phyloP scores from a whole-genome alignment of 2,329 filamentous ascomycete genomes.

The Aspergillus pseudotamarii region DNA sequence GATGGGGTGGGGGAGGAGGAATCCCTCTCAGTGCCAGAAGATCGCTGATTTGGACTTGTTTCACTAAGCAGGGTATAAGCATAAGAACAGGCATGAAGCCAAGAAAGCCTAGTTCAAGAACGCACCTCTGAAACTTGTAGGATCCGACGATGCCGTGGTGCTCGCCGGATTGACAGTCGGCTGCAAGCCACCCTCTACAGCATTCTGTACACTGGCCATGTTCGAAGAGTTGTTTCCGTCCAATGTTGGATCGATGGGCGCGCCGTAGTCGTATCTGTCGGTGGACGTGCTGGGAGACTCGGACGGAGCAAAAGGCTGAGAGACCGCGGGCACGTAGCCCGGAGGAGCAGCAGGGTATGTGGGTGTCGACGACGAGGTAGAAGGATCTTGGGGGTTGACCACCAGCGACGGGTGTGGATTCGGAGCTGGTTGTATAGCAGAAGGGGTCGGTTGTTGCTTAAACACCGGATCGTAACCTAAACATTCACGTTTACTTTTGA shows the following conservation, averaged over 20 bases:
- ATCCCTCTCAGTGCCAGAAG: slow-evolving; percentile 67
- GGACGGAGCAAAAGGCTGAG: slow-evolving; percentile 43
- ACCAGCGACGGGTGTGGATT: slow-evolving; percentile 47
- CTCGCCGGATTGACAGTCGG: slow-evolving; percentile 29
- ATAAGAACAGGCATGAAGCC: background rate
- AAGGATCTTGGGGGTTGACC: slow-evolving; percentile 43
- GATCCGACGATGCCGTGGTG: slow-evolving; percentile 37
- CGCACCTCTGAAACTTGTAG: slow-evolving; percentile 54
- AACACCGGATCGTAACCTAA: slow-evolving; percentile 70
- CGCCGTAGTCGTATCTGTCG: slow-evolving; percentile 59
- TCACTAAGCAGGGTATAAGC: slow-evolving; percentile 56
- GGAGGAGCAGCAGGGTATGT: slow-evolving; percentile 43
- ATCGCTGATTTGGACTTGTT: slow-evolving; percentile 72
- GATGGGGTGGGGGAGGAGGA: slow-evolving; percentile 59
- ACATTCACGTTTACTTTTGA: slow-evolving; percentile 69
- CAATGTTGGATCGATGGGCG: slow-evolving; percentile 68
- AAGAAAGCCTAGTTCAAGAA: slow-evolving; percentile 18
- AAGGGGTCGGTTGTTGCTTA: slow-evolving; percentile 69
- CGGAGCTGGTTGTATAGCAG: slow-evolving; percentile 66
- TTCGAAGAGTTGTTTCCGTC: slow-evolving; percentile 47
- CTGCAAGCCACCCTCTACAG: slow-evolving; percentile 31
- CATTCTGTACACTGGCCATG: slow-evolving; percentile 39
- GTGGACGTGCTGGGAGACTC: slow-evolving; percentile 43
- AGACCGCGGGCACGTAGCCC: slow-evolving; percentile 43
- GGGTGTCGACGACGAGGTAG: slow-evolving; percentile 24